Conservation (phyloP, 1,284 basidiomycete species). For the Pseudozyma thailandica region DNA sequence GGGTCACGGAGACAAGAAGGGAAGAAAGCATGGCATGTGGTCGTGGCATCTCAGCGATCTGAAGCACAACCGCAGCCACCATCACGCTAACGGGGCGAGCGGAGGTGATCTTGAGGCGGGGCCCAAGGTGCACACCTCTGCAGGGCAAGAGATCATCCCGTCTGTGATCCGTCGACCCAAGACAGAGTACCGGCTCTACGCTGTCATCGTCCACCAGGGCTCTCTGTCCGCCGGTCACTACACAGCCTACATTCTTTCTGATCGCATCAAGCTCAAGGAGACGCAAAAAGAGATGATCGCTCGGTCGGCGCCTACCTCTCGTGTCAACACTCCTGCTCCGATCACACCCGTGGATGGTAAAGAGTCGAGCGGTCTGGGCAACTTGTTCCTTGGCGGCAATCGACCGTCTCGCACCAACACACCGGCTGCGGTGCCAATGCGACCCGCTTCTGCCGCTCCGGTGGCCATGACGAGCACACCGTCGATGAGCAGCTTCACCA, state of each 20-base stretch:
- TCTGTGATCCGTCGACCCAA: conserved; percentile 32
- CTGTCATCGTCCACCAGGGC: conserved; percentile 81
- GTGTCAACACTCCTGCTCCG: conserved; percentile 40
- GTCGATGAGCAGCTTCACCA: conserved; percentile 22
- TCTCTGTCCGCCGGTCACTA: conserved; percentile 60
- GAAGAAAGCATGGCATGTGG: conserved; percentile 42
- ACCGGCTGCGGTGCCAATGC: conserved; percentile 31
- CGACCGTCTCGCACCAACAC: conserved; percentile 18
- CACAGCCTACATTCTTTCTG: conserved; percentile 59
- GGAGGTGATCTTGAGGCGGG: conserved; percentile 38
- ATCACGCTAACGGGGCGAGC: conserved; percentile 1
- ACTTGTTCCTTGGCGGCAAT: conserved; percentile 29
- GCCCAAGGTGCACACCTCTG: conserved; percentile 29
- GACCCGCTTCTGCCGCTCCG: conserved; percentile 39
- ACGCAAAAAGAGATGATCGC: conserved; percentile 33
- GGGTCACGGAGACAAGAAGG: conserved; percentile 13
- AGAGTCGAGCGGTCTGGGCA: conserved; percentile 14
- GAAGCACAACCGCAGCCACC: not conserved
- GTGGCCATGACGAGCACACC: conserved; percentile 11
- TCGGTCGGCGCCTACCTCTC: conserved; percentile 40
- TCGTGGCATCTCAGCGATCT: conserved; percentile 43
- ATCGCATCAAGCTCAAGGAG: conserved; percentile 49
- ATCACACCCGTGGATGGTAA: not conserved
- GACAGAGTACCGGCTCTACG: conserved; percentile 69
- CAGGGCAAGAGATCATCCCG: conserved; percentile 35